Base-by-base conservation (phyloP, 768 basidiomycete species). In the Ramaria rubella region DNA sequence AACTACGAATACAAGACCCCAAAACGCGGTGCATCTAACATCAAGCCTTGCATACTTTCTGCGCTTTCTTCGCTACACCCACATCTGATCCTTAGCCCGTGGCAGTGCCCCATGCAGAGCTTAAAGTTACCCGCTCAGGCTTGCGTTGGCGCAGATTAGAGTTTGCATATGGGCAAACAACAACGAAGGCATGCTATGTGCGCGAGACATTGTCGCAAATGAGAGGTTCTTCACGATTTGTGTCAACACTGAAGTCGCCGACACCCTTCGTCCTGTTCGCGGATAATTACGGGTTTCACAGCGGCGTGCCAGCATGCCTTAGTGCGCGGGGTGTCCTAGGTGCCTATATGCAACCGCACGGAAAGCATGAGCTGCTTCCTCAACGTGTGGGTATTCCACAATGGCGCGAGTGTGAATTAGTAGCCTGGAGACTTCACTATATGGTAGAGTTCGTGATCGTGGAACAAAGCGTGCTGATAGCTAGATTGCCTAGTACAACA, bases 81-180 rank as follows among this genome's bases (percentile, higher is more conserved):
- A 67, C 68, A 27, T 83, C 85, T 66, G 81, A 82, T 75, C 98
- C 98, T 5, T 94, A n/a, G 94, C 30, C 95, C 79, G 63, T 98
- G 98, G 0, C 95, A 96, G 67, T 94, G 97, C 0, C 95, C 95
- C 91, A 94, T 95, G 67, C 90, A 92, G 49, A 96, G 72, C 49
- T 81, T n/a, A n/a, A n/a, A n/a, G n/a, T 76, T 9, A 77, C 76
- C 0, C 75, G 75, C 24, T 65, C 68, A 12, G 27, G 49, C 29
- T 33, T 80, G 76, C 65, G 90, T 89, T 0, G 91, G 86, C 69
- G 95, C 90, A 0, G 87, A 82, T 68, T 96, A 96, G 31, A 83
- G n/a, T 94, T 68, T 97, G 92, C 5, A 97, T 81, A 15, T 90
- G 85, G 21, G 93, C 90, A 66, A 94, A 97, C 1, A 80, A 75